Evolutionary conservation across 306 rosid species (phyloP), one percentile per base, ranked within the genome.

Genomic region (Cicer chorassanicum): DNA sequence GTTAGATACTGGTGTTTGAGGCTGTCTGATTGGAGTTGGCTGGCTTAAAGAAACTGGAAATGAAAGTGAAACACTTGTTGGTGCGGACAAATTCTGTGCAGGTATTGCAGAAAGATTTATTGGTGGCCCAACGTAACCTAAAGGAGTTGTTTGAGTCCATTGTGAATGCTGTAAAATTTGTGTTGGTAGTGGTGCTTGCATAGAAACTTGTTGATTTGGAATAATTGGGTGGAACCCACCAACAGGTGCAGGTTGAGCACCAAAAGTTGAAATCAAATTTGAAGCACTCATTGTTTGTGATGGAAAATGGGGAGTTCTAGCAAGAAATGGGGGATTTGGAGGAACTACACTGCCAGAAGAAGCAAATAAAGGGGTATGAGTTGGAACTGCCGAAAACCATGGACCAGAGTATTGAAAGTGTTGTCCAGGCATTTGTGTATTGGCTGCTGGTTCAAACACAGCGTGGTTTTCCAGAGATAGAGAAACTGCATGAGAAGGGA

Each of bases 381-480:
- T 76, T 64, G 84, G 83, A 49, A 85, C 87, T 0, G 72, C 61
- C 2, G 84, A 83, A 84, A 84, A 84, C 96, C 93, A 88, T 13
- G 87, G 80, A 76, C 87, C 78, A 10, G 87, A 78, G 77, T 82
- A 85, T 53, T 85, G 90, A 79, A 82, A 81, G 65, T 82, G 87
- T 78, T 81, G 81, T 56, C 82, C 91, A 2, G 70, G 79, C 78
- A 65, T 72, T 69, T 82, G 89, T 66, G 86, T 21, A 74, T 71
- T 79, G 49, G 74, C 74, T 71, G 51, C 72, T 61, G 89, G 80
- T 78, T 81, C 92, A 78, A 73, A 69, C 45, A 56, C 79, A 50
- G 82, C 82, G 62, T 81, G 87, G 78, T 82, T 75, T 74, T 71
- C 80, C 80, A 59, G 45, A 74, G 88, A 50, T 61, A 65, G 71